Evolutionary conservation across 257 asterid genomes (phyloP).

Genomic region (Nicotiana knightiana): DNA sequence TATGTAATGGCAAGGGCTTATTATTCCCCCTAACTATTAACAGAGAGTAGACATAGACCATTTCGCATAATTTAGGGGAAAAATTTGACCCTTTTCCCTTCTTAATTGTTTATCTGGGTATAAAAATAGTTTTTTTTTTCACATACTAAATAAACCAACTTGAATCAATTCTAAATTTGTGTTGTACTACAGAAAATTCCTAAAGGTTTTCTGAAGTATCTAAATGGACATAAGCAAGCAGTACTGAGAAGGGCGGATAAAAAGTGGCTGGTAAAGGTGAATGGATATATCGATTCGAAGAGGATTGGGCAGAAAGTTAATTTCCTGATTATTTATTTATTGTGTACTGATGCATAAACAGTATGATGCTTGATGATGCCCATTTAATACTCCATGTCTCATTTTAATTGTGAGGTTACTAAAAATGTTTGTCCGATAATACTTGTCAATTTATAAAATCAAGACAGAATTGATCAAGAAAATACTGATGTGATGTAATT

Average conservation of each 20-base stretch:
- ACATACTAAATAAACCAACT: no score
- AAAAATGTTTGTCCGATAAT: no score
- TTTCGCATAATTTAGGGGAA: no score
- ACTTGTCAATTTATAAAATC: no score
- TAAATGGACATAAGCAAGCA: background rate
- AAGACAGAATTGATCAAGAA: no score
- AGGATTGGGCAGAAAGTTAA: constrained; percentile 5
- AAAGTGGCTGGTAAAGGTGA: constrained; percentile 7
- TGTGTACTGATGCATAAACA: background rate
- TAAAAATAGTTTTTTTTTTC: no score
- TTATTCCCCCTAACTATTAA: constrained; percentile 29
- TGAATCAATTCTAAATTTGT: background rate
- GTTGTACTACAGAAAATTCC: constrained; percentile 12
- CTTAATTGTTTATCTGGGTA: no score
- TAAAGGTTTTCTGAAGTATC: background rate
- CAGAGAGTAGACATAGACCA: no score
- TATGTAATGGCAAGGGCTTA: background rate
- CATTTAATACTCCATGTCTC: no score
- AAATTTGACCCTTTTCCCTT: no score
- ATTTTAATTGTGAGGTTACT: no score
- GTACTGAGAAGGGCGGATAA: constrained; percentile 1
- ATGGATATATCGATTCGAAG: background rate
- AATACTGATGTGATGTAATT: no score
- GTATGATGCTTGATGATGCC: background rate
- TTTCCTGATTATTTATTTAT: background rate